These are phyloP conservation scores for Candida jianshihensis DNA, from an alignment of 805 yeast genomes.

Conservation along the genomic window DNA sequence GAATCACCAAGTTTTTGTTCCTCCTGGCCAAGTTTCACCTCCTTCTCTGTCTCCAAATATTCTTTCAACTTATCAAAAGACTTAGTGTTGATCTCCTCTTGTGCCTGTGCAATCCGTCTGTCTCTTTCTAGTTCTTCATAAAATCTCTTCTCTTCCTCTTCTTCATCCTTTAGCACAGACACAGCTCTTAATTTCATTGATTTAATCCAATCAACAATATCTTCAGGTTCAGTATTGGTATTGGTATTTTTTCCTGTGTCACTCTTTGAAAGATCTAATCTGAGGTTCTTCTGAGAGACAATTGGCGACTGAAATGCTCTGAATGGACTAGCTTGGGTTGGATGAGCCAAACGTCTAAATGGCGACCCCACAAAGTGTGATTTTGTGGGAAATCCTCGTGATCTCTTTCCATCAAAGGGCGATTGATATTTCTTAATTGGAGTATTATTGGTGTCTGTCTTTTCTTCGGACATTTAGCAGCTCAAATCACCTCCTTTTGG, in stretches of 20 bases:
- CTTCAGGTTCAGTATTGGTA: conserved; percentile 14
- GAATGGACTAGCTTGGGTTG: conserved; percentile 7
- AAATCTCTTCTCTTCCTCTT: conserved; percentile 30
- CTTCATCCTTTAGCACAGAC: conserved; percentile 24
- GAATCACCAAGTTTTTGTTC: background rate
- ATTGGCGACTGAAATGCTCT: background rate
- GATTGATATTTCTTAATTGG: conserved; percentile 9
- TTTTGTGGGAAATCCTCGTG: conserved; percentile 17
- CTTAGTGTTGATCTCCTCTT: conserved; percentile 15
- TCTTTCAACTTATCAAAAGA: conserved; percentile 18
- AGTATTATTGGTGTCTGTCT: background rate
- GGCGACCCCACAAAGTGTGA: conserved; percentile 14
- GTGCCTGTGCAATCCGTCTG: conserved; percentile 15
- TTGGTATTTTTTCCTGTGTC: too few relatives aligned
- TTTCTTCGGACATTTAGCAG: conserved; percentile 1
- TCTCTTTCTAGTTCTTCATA: conserved; percentile 30
- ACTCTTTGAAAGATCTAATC: too few relatives aligned
- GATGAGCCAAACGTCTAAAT: conserved; percentile 15
- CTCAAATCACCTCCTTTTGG: too few relatives aligned
- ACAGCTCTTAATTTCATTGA: conserved; percentile 28
- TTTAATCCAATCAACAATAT: conserved; percentile 28
- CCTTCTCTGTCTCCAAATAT: conserved; percentile 8
- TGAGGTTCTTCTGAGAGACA: background rate
- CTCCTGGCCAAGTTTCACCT: background rate
- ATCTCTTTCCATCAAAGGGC: conserved; percentile 13